phyloP scores from a whole-genome alignment of 2,329 filamentous ascomycete genomes.

The Arthrinium phaeospermum region DNA sequence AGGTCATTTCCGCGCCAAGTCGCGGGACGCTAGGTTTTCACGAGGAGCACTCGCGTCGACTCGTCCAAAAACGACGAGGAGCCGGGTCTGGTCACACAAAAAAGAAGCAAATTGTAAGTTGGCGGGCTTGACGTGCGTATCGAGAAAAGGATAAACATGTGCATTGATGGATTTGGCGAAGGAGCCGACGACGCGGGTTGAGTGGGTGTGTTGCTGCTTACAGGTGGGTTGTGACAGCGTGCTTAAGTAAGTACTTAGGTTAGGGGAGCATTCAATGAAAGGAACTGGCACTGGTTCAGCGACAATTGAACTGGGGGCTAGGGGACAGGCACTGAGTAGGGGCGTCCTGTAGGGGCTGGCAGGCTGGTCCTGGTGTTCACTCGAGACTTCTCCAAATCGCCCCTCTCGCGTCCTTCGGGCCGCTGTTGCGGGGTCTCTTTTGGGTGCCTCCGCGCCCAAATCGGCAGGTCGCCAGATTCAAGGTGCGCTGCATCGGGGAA shows the following conservation, averaged over 20 bases:
- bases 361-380: neutral
- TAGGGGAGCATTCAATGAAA: too few relatives aligned
- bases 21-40: neutral
- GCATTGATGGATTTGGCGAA: neutral
- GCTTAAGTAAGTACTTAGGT: too few relatives aligned
- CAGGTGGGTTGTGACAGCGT: neutral
- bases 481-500: neutral
- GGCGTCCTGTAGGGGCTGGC: neutral
- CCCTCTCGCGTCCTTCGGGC: slow-evolving; percentile 15
- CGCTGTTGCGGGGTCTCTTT: slow-evolving; percentile 8
- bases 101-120: neutral
- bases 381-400: neutral
- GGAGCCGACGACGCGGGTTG: neutral
- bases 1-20: neutral
- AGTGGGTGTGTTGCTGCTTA: neutral
- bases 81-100: neutral
- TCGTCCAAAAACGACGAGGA: neutral
- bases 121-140: neutral
- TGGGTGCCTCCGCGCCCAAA: slow-evolving; percentile 14
- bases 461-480: neutral
- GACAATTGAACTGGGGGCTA: neutral
- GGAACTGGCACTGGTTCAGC: neutral
- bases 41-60: neutral
- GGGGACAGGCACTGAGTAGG: neutral
- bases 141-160: neutral